Conservation (phyloP, 2,329 filamentous ascomycete species). For the Geosmithia putterillii region DNA sequence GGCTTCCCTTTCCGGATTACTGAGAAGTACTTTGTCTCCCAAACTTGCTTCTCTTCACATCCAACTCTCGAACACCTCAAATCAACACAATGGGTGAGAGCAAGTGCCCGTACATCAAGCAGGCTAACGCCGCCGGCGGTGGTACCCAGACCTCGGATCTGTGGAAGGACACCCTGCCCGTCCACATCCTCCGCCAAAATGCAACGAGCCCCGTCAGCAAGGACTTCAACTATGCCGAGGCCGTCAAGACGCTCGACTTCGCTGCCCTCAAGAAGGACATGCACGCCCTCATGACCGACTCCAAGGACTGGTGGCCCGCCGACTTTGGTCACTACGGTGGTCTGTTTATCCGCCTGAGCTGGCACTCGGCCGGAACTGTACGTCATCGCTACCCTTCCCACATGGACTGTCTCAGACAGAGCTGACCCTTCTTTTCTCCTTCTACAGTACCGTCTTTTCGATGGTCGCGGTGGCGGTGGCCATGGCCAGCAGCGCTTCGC, state of each 20-base stretch:
- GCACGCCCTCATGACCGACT: conserved; percentile 59
- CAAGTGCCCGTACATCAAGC: conserved; percentile 16
- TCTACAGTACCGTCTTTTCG: conserved; percentile 45
- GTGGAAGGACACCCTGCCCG: conserved; percentile 58
- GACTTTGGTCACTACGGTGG: conserved; percentile 75
- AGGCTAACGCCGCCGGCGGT: conserved; percentile 38
- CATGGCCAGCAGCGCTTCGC: conserved; percentile 30
- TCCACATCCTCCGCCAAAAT: conserved; percentile 66
- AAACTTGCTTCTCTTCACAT: not conserved
- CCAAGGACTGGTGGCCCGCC: conserved; percentile 71
- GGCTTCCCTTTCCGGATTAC: not conserved
- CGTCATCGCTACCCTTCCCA: not conserved
- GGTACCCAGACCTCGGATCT: conserved; percentile 60
- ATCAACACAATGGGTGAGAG: conserved; percentile 10
- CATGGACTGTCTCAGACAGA: not conserved
- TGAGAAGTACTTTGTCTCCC: not conserved
- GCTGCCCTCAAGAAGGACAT: conserved; percentile 63
- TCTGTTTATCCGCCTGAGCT: conserved; percentile 69
- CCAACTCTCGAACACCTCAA: not conserved
- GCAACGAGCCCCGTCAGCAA: conserved; percentile 49
- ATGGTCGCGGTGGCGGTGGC: conserved; percentile 2
- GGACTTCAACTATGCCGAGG: conserved; percentile 60
- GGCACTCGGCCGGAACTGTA: conserved; percentile 63
- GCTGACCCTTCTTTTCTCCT: not conserved
- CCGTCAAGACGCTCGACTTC: conserved; percentile 58